Base-by-base conservation (phyloP, 2,329 filamentous ascomycete genomes). In the Pseudogymnoascus destructans region DNA sequence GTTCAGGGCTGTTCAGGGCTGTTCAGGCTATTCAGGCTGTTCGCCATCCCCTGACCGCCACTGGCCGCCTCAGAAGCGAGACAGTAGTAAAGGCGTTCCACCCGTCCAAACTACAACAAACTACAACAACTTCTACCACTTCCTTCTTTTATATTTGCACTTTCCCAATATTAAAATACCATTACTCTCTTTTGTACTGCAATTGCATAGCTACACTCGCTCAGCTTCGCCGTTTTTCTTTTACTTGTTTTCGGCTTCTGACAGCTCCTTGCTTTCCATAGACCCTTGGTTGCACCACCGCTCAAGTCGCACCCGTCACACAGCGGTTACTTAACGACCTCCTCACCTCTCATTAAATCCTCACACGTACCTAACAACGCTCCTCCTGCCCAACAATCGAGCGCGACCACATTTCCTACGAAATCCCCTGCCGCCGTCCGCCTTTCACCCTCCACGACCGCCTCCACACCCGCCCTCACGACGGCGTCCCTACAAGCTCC, bases 291-390 rank as follows among this genome's bases (percentile, higher is more conserved):
- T 38, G 35, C 79, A 61, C 74, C 75, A 58, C 70, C 77, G 59
- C 72, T 79, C 58, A 79, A 79, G 42, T 74, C 78, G 25, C 80
- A 82, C 69, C 79, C 82, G 57, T 85, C 85, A 32, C 83, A 86
- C 65, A 77, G 80, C 66, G 82, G 81, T 62, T 82, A 86, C 69
- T 74, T 86, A 61, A 87, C 85, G 55, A 81, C 82, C 32, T 86
- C 84, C 27, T 87, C 85, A 19, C 81, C 85, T 30, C 71, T 85
- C 60, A 78, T 87, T 56, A 82, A 84, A 65, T 77, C 79, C 55
- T 74, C 73, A 21, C 77, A 78, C 63, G 66, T 78, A 57, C 73
- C 75, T 55, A 74, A 75, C 56, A 67, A 38, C 35, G 15, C 35
- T 17, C 35, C 8, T 38, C n/a, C 35, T n/a, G 11, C 13, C 35